Evolutionary conservation across 2,329 filamentous ascomycete genomes (phyloP).

Genomic region (Pseudogymnoascus sp.): DNA sequence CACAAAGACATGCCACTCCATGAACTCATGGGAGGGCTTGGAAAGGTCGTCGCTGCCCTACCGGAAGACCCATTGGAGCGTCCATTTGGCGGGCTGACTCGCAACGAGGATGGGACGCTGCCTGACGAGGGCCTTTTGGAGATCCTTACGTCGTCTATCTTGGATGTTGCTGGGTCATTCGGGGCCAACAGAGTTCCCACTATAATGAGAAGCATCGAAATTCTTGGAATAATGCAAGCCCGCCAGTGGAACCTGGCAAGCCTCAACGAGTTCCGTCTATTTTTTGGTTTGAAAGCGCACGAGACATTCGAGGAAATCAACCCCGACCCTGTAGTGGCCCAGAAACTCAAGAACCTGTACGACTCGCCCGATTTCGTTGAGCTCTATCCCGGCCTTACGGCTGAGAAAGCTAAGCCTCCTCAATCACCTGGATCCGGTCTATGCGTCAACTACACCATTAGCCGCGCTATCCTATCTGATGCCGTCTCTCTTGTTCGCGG

Average conservation of each 20-base stretch:
- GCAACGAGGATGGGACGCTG: slow-evolving; percentile 61
- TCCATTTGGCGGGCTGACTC: slow-evolving; percentile 57
- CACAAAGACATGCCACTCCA: slow-evolving; percentile 44
- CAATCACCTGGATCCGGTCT: slow-evolving; percentile 46
- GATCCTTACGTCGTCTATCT: slow-evolving; percentile 60
- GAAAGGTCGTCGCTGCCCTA: slow-evolving; percentile 53
- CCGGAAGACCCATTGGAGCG: slow-evolving; percentile 62
- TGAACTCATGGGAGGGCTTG: slow-evolving; percentile 56
- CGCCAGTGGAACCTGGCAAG: slow-evolving; percentile 66
- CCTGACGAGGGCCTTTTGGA: slow-evolving; percentile 69
- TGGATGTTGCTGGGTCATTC: slow-evolving; percentile 66
- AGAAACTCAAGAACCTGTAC: slow-evolving; percentile 60
- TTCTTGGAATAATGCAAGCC: slow-evolving; percentile 71
- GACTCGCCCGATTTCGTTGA: slow-evolving; percentile 52
- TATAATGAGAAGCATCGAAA: slow-evolving; percentile 67
- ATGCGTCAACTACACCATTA: slow-evolving; percentile 45
- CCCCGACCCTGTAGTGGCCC: slow-evolving; percentile 62
- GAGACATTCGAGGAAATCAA: slow-evolving; percentile 79
- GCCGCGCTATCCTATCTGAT: slow-evolving; percentile 51
- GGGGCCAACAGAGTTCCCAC: slow-evolving; percentile 67
- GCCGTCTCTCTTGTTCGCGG: slow-evolving; percentile 54
- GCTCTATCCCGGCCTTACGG: slow-evolving; percentile 60
- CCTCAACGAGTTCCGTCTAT: slow-evolving; percentile 78
- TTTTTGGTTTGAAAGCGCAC: slow-evolving; percentile 70
- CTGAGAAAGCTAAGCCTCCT: slow-evolving; percentile 48